Base-by-base conservation (phyloP, 129 eudicot genomes). In the Tagetes erecta region DNA sequence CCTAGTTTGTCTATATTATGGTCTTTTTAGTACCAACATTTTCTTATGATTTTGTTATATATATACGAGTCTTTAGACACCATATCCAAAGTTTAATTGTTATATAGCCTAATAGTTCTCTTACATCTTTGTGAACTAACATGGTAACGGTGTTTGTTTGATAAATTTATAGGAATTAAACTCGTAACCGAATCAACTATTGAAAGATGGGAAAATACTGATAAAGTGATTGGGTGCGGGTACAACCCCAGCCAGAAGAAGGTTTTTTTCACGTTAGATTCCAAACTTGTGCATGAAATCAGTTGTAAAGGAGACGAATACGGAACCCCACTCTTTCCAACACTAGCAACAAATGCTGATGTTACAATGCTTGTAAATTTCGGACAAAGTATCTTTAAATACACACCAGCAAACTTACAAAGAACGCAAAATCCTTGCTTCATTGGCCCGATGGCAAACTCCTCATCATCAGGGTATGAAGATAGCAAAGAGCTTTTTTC, bases 401-500 rank as follows among this genome's bases (percentile, higher is more conserved):
- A 84, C 63, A 66, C 52, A 50, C 92, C 84, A 3, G 94, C 97
- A 1, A 95, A 95, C 75, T 20, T 40, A 50, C 86, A 82, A 20
- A 87, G 99, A 70, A 95, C 99, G 27, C 87, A 91, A 52, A 95
- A 95, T 79, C 99, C 99, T 3, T 95, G 97, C 80, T 95, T 95
- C 76, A 68, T 81, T 47, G 89, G 92, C 14, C 91, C 93, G 3
- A 47, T 71, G 9, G 86, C 73, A 35, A 86, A 60, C 11, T 80
- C 94, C 3, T 82, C 88, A 20, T 74, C 82, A 41, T 64, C 85
- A 12, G 91, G 92, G 13, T 82, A 77, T 36, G 97, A 90, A 53
- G 98, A 95, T 55, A 95, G 99, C 83, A 85, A 84, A 64, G 99
- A 95, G 80, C 92, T 95, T 38, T 95, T 95, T 74, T 95, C 99